Evolutionary conservation across 1,139 yeast species (phyloP).

Genomic region (Geotrichum bryndzae): DNA sequence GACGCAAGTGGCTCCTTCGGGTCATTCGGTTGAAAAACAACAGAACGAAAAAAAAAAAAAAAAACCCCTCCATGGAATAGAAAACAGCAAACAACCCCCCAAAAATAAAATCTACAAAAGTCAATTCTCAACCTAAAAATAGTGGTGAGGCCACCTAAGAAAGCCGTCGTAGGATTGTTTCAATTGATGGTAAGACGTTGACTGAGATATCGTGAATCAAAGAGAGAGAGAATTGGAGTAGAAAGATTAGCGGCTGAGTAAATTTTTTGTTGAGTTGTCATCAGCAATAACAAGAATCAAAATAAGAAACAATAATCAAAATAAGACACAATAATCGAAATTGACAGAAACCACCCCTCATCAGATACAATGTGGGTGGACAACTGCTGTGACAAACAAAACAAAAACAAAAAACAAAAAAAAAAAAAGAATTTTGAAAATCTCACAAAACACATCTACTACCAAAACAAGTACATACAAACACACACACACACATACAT

Average conservation of each 20-base stretch:
- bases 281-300: not conserved
- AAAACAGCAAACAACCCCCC: not conserved
- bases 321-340: not conserved
- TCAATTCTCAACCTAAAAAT: not conserved
- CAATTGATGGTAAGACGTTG: not conserved
- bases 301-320: too few species aligned
- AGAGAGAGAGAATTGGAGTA: not conserved
- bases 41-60: not conserved
- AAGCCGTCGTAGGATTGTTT: not conserved
- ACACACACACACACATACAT: not conserved
- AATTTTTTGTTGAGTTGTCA: not conserved
- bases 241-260: not conserved
- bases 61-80: not conserved
- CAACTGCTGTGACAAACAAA: not conserved
- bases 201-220: not conserved
- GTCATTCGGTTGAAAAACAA: not conserved
- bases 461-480: not conserved
- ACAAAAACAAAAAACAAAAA: not conserved
- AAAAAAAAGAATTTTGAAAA: not conserved
- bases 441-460: not conserved
- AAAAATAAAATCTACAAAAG: not conserved
- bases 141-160: not conserved
- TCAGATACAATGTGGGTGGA: not conserved
- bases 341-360: not conserved
- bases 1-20: not conserved